Evolutionary conservation across 1,284 basidiomycete genomes (phyloP).

Genomic region (Tylopilus orsonianus): DNA sequence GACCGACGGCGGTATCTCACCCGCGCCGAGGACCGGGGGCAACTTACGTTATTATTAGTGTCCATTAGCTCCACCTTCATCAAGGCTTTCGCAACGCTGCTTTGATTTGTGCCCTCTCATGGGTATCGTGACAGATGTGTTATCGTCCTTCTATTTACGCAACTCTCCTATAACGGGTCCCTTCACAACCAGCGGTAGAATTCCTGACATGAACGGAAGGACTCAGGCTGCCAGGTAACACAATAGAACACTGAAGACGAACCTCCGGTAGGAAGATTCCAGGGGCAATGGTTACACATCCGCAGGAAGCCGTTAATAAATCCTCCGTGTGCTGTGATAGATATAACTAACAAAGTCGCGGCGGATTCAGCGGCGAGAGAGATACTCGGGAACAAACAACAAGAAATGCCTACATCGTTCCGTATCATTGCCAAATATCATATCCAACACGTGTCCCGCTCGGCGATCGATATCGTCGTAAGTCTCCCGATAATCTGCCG

Average conservation of each 20-base stretch:
- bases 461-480: conserved; percentile 55
- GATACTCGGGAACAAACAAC: background rate
- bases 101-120: no score
- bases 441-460: conserved; percentile 57
- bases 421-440: conserved; percentile 52
- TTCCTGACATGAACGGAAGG: conserved; percentile 12
- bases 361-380: background rate
- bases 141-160: conserved; percentile 13
- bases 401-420: conserved; percentile 43
- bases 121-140: no score
- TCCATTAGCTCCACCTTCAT: no score
- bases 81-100: no score
- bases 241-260: conserved; percentile 13
- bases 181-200: conserved; percentile 30
- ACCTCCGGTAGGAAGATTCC: conserved; percentile 64
- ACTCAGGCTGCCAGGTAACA: background rate
- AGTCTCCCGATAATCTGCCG: conserved; percentile 63
- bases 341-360: conserved; percentile 46
- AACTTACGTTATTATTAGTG: no score
- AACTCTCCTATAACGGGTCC: background rate
- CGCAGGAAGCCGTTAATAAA: conserved; percentile 55
- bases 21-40: no score
- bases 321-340: conserved; percentile 63
- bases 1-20: no score
- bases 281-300: conserved; percentile 43